Base-by-base conservation (phyloP, 371 early-diverging fungal species). In the Chytridiales sp. region DNA sequence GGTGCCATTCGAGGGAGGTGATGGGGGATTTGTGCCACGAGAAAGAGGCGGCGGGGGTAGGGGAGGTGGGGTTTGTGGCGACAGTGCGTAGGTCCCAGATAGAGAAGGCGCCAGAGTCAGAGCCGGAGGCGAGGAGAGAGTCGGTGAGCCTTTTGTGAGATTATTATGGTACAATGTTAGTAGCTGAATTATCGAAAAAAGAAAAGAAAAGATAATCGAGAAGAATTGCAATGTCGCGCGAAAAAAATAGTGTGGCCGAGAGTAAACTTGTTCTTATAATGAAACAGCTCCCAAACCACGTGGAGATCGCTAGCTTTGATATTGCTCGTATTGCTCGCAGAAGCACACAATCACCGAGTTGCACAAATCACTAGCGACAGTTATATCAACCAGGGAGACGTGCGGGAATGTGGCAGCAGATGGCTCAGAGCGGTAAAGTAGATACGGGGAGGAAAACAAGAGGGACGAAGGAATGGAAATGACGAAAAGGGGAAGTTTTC, bases 1-100 rank as follows among this genome's bases (percentile, higher is more conserved):
- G 94, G 62, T 92, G 88, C 97, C 97, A 98, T 75, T 98, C 97
- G 61, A 98, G 91, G 9, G 95, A 93, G 3, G 96, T 95, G 61
- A 98, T 87, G 4, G 95, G 89, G 29, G 79, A 83, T 48, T 82
- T 82, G 78, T 98, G 97, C 98, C 98, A 98, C 58, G 86, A 84
- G 79, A 95, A 95, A n/a, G 84, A 85, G 17, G 97, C 97, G n/a
- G 94, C 92, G 0, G 98, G 91, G 21, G 81, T 79, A 39, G 89
- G 88, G 27, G 75, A 75, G n/a, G n/a, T n/a, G 35, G 76, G 70
- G 27, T 72, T 64, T 39, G 65, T 51, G 2, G 73, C 61, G 68
- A 87, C 90, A 47, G 79, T 85, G 64, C 97, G 90, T 60, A 98
- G 80, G 80, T 98, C 98, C 95, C 96, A 98, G 51, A 96, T 88